Base-by-base conservation (phyloP, 495 filamentous ascomycete genomes). In the Astrothelium subdiscretum region DNA sequence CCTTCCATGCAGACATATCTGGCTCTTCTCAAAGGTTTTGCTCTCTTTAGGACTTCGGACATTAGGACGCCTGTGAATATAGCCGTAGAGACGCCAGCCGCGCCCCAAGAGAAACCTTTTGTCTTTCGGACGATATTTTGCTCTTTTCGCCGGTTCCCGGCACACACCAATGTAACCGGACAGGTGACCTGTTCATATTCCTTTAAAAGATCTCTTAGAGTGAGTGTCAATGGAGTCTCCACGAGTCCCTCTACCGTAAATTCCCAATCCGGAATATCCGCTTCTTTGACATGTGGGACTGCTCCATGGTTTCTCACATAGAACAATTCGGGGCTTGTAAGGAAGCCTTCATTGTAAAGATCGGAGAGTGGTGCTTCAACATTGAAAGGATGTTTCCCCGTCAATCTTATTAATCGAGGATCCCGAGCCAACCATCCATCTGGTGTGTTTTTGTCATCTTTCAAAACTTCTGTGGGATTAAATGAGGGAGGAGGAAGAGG, bases 251-350 rank as follows among this genome's bases (percentile, higher is more conserved):
- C 91, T 43, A 97, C 80, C 13, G 83, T 84, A 61, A 97, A 86
- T 61, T 89, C 83, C 92, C 92, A 97, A 67, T 87, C 80, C 59
- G 84, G 82, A 57, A 91, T 82, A 5, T 87, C 83, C 32, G 82
- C 77, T 67, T 95, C 89, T 8, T 78, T 76, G 8, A 96, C 89
- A 29, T 80, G 71, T 2, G 92, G 92, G 5, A 97, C 92, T 0
- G 88, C 79, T 10, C 92, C 92, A 79, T 97, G 92, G 62, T 97
- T 97, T 64, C 92, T 77, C n/a, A 97, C 92, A 72, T 94, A 97
- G 76, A 96, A 95, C 1, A 97, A 77, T 65, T 96, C 89, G n/a
- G 90, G 87, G 26, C 86, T 87, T 3, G 92, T 97, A 40, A 97
- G 77, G 71, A 96, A 97, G 3, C 86, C 86, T 75, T 95, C 86